Conservation (phyloP, 2,329 filamentous ascomycete genomes). For the Tolypocladium amazonense region DNA sequence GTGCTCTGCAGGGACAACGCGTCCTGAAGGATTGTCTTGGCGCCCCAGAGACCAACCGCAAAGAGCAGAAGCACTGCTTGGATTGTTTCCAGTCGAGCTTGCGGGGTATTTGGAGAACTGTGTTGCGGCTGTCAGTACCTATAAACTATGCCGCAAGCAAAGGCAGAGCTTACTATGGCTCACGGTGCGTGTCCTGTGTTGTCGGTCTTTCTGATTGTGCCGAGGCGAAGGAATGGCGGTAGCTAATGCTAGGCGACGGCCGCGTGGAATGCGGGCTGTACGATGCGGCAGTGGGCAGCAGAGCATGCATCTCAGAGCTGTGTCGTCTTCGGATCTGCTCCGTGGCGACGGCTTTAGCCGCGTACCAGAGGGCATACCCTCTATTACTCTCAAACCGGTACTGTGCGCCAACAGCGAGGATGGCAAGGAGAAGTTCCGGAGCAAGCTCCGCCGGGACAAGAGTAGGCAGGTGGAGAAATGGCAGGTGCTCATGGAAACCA, state of each 20-base stretch:
- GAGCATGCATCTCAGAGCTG: slow-evolving; percentile 44
- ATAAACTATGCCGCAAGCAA: not conserved
- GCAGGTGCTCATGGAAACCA: slow-evolving; percentile 49
- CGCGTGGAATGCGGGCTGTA: slow-evolving; percentile 51
- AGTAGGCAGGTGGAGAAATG: slow-evolving; percentile 57
- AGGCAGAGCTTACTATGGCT: slow-evolving; percentile 42
- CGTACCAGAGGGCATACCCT: slow-evolving; percentile 51
- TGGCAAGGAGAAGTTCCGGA: slow-evolving; percentile 56
- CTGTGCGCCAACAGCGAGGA: slow-evolving; percentile 57
- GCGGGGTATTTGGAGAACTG: slow-evolving; percentile 48
- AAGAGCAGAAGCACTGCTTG: slow-evolving; percentile 53
- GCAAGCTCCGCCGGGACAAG: slow-evolving; percentile 53
- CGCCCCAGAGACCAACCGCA: slow-evolving; percentile 49
- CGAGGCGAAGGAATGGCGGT: slow-evolving; percentile 48
- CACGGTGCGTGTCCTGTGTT: slow-evolving; percentile 47
- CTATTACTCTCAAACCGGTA: slow-evolving; percentile 52
- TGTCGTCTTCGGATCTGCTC: slow-evolving; percentile 49
- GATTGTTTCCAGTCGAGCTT: slow-evolving; percentile 52
- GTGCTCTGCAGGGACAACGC: slow-evolving; percentile 48
- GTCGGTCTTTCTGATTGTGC: slow-evolving; percentile 45
- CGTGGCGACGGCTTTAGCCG: slow-evolving; percentile 44
- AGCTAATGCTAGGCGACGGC: slow-evolving; percentile 45
- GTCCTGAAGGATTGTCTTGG: slow-evolving; percentile 49
- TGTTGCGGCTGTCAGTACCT: not conserved
- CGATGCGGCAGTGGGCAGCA: slow-evolving; percentile 44